Conservation (phyloP, 164 flowering plant genomes). For the Chimonanthus salicifolius region DNA sequence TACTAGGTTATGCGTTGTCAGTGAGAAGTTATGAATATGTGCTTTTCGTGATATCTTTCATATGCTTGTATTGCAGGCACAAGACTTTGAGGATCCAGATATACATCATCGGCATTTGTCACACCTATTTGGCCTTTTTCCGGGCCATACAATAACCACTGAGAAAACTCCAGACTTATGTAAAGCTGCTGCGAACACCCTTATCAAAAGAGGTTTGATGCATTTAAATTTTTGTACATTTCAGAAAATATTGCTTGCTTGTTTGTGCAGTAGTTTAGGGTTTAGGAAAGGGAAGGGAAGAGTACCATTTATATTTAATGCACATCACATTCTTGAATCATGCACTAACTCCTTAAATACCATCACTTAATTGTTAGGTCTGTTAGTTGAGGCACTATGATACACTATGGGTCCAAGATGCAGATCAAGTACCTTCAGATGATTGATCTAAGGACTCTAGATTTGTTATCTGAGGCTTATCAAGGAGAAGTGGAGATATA, state of each 20-base stretch:
- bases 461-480: too few relatives aligned
- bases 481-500: too few relatives aligned
- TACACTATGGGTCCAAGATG: too few relatives aligned
- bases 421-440: too few relatives aligned
- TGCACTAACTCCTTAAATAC: too few relatives aligned
- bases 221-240: not conserved
- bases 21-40: not conserved
- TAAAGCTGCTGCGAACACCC: conserved; percentile 77
- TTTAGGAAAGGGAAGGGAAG: too few relatives aligned
- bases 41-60: not conserved
- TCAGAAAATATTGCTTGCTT: not conserved
- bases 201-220: conserved; percentile 67
- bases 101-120: conserved; percentile 83
- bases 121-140: conserved; percentile 85
- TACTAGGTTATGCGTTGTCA: not conserved
- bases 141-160: conserved; percentile 75
- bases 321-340: too few relatives aligned
- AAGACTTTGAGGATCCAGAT: conserved; percentile 84
- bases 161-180: conserved; percentile 73
- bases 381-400: too few relatives aligned
- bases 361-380: too few relatives aligned
- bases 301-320: too few relatives aligned
- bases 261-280: too few relatives aligned
- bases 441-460: too few relatives aligned
- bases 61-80: conserved; percentile 44